phyloP scores from a whole-genome alignment of 2,329 filamentous ascomycete genomes.

The Penicillium freii region DNA sequence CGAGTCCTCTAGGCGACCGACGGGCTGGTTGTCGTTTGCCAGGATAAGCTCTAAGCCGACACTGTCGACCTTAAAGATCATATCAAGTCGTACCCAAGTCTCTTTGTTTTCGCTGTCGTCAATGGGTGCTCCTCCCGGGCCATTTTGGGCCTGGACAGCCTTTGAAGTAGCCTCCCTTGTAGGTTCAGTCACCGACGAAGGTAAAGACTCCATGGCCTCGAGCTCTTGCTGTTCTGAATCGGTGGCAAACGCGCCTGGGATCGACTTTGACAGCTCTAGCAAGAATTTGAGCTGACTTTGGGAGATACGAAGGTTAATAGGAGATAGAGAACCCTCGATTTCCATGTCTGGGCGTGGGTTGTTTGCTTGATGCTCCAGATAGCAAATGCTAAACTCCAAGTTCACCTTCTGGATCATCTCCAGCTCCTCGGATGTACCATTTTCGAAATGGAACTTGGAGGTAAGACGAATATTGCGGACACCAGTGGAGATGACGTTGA shows the following conservation, averaged over 20 bases:
- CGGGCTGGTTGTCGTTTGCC: conserved; percentile 70
- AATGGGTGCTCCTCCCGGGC: conserved; percentile 56
- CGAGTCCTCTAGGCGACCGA: conserved; percentile 72
- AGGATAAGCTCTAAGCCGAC: conserved; percentile 85
- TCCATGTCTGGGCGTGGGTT: conserved; percentile 84
- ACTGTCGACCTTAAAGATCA: conserved; percentile 84
- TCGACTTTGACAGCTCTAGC: conserved; percentile 79
- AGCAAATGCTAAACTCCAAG: conserved; percentile 85
- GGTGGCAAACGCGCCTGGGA: conserved; percentile 80
- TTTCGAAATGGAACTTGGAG: conserved; percentile 79
- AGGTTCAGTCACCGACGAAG: conserved; percentile 51
- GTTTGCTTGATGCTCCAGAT: conserved; percentile 78
- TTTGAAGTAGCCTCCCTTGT: conserved; percentile 50
- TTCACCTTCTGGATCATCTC: conserved; percentile 98
- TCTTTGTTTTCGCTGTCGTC: conserved; percentile 57
- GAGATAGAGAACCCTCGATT: conserved; percentile 86
- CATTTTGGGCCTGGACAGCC: conserved; percentile 50
- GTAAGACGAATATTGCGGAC: conserved; percentile 90
- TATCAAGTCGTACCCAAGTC: conserved; percentile 88
- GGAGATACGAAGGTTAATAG: conserved; percentile 84
- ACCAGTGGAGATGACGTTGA: conserved; percentile 86
- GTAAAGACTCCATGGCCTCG: conserved; percentile 73
- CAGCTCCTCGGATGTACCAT: conserved; percentile 73
- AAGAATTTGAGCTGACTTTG: conserved; percentile 89
- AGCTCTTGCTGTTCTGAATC: conserved; percentile 70